A percentile compares a stretch with the other conserved stretches of the same genome.
phyloP scores from a whole-genome alignment of 768 basidiomycete genomes.

The Tulasnella sp. region DNA sequence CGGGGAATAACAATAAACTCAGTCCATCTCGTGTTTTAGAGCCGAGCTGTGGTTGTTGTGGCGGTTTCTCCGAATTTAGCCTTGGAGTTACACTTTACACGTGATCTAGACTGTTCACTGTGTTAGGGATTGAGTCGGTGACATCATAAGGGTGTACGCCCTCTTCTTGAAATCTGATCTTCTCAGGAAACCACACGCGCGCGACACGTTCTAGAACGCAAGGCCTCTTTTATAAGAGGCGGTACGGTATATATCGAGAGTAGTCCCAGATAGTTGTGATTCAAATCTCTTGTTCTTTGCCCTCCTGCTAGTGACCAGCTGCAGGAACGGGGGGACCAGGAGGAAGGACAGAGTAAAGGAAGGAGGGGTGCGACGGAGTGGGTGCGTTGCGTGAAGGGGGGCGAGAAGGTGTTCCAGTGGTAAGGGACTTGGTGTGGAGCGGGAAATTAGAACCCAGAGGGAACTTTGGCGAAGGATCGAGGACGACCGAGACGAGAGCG shows the following conservation, averaged over 20 bases:
- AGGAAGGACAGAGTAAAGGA: background rate
- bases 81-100: background rate
- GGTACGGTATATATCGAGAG: background rate
- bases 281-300: background rate
- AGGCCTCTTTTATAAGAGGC: background rate
- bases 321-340: background rate
- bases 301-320: background rate
- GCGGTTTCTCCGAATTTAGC: background rate
- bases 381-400: background rate
- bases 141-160: background rate
- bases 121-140: background rate
- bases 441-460: conserved; percentile 18
- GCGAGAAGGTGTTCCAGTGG: background rate
- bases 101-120: background rate
- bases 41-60: background rate
- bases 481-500: background rate
- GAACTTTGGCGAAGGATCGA: background rate
- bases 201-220: background rate
- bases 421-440: conserved; percentile 5
- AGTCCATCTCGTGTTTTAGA: background rate
- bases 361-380: background rate
- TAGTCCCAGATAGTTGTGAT: background rate
- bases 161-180: background rate
- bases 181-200: background rate
- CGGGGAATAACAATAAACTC: no score